Evolutionary conservation across 345 rosid species (phyloP), one percentile per base, ranked within the genome.

Genomic region (Linum usitatissimum): DNA sequence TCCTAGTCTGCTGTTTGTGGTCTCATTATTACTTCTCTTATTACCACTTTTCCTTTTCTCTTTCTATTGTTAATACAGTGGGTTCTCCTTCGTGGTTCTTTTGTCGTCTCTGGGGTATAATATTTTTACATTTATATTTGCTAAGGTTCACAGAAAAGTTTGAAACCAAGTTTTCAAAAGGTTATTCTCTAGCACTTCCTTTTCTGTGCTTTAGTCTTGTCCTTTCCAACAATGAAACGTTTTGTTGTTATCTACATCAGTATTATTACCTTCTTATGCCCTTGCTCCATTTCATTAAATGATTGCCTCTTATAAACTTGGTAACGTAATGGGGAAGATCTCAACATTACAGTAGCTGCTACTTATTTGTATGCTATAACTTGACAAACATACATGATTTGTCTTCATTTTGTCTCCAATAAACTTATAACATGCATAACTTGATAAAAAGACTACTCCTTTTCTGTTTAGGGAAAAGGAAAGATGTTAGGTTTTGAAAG

Each of bases 31-130:
- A 53, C 45, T 54, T 31, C 48, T 23, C 6, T 62, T 66, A 23
- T 23, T 23, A 30, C 70, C 51, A 53, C 21, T 69, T 67, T 60
- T 57, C 61, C 65, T 57, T 71, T 66, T 72, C 51, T 30, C 19
- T 30, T 18, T 62, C 51, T 18, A 54, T 10, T 9, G 18, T 28
- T 55, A 58, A n/a, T 9, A 30, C 38, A 51, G 18, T 28, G 21
- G 53, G 57, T 15, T 59, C 40, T 58, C 17, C 9, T 57, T 49
- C 48, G 5, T 23, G 1, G 1, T 23, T 23, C 28, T 23, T 40
- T 21, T 59, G 2, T 31, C 39, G 28, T 23, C 28, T 0, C 28
- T 23, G 1, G 1, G 28, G 2, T 23, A 23, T 23, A 23, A 1
- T 23, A 28, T 36, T 63, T 38, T 30, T 2, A 49, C 42, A 30